These are phyloP conservation scores for Fonsecaea multimorphosa DNA, from an alignment of 2,329 filamentous ascomycete species.

Conservation along the genomic window DNA sequence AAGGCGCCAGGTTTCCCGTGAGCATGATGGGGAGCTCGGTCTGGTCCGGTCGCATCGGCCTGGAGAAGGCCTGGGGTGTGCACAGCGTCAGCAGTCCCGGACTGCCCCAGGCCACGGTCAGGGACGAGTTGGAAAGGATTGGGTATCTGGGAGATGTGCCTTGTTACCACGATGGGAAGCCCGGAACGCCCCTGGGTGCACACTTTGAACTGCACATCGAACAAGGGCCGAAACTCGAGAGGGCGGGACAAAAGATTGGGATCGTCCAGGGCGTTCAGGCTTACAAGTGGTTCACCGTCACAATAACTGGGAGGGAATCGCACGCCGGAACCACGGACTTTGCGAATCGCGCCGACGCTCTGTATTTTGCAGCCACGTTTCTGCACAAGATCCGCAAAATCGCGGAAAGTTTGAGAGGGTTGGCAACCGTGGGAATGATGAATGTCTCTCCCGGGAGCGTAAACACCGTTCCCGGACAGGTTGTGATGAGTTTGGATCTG, in stretches of 20 bases:
- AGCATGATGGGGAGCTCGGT: slow-evolving; percentile 78
- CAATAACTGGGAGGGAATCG: slow-evolving; percentile 69
- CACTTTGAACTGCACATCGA: slow-evolving; percentile 88
- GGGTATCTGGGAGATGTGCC: slow-evolving; percentile 66
- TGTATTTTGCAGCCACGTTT: slow-evolving; percentile 70
- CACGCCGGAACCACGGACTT: slow-evolving; percentile 79
- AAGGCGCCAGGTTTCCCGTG: slow-evolving; percentile 78
- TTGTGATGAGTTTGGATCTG: slow-evolving; percentile 47
- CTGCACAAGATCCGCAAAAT: slow-evolving; percentile 70
- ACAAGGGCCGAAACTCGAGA: slow-evolving; percentile 77
- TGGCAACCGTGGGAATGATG: slow-evolving; percentile 74
- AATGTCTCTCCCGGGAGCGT: slow-evolving; percentile 70
- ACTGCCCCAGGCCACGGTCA: slow-evolving; percentile 58
- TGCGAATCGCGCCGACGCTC: slow-evolving; percentile 68
- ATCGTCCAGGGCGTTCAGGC: slow-evolving; percentile 76
- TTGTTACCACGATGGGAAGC: slow-evolving; percentile 51
- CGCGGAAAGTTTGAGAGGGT: slow-evolving; percentile 61
- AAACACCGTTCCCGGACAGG: slow-evolving; percentile 74
- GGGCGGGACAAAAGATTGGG: slow-evolving; percentile 67
- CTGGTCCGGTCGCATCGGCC: slow-evolving; percentile 70
- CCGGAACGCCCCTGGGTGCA: slow-evolving; percentile 70
- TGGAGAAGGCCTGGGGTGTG: slow-evolving; percentile 66
- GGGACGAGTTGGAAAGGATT: slow-evolving; percentile 71
- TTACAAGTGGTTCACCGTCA: slow-evolving; percentile 75
- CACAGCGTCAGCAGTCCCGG: slow-evolving; percentile 62